Conservation (phyloP, 2,329 filamentous ascomycete species). For the Ceratocystis huliohia region DNA sequence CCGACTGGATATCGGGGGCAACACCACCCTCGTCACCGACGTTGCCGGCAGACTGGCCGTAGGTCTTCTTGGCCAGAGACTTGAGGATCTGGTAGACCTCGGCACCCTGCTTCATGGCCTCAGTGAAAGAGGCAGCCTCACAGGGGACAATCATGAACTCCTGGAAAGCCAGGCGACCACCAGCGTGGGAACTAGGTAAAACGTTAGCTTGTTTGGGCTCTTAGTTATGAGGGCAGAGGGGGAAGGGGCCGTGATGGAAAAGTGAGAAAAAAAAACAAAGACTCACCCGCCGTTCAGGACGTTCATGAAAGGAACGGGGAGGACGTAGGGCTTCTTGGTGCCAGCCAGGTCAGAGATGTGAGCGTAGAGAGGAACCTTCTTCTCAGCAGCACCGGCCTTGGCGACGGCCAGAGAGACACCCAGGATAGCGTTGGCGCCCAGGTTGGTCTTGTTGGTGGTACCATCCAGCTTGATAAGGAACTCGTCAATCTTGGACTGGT, state of each 20-base stretch:
- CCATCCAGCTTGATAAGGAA: constrained; percentile 80
- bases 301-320: constrained; percentile 88
- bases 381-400: constrained; percentile 81
- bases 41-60: constrained; percentile 96
- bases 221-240: neutral
- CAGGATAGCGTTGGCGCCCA: constrained; percentile 80
- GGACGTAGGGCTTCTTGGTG: constrained; percentile 83
- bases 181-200: constrained; percentile 71
- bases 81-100: constrained; percentile 99
- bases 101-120: constrained; percentile 89
- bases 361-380: constrained; percentile 73
- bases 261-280: neutral
- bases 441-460: constrained; percentile 73
- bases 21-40: constrained; percentile 99
- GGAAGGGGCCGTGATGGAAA: too few species aligned
- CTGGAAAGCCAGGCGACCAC: constrained; percentile 89
- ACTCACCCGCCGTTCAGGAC: constrained; percentile 64
- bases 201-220: neutral
- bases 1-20: constrained; percentile 93
- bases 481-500: constrained; percentile 70
- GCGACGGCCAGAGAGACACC: constrained; percentile 74
- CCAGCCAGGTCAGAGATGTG: constrained; percentile 79
- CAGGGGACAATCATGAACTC: constrained; percentile 92
- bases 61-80: constrained; percentile 95
- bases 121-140: constrained; percentile 78